phyloP scores from a whole-genome alignment of 148 eudicot genomes.

The Silene latifolia region DNA sequence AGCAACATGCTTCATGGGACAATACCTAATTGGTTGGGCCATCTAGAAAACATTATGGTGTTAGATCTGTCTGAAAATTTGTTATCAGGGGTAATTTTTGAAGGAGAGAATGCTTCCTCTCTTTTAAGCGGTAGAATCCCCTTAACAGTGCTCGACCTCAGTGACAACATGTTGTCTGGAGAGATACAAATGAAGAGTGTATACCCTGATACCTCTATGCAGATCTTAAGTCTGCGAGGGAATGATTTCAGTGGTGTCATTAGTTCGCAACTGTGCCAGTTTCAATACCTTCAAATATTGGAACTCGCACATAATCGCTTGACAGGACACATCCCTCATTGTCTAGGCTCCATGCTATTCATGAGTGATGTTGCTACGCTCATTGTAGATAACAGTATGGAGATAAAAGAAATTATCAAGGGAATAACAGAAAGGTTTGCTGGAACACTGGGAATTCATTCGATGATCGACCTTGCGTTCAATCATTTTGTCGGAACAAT shows the following conservation, averaged over 20 bases:
- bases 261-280: background rate
- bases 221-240: background rate
- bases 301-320: background rate
- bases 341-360: background rate
- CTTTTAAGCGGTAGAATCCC: background rate
- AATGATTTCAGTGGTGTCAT: background rate
- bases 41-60: background rate
- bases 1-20: background rate
- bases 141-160: background rate
- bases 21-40: constrained; percentile 4
- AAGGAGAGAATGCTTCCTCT: background rate
- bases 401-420: background rate
- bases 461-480: constrained; percentile 33
- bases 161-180: background rate
- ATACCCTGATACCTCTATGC: background rate
- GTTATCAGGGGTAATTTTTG: background rate
- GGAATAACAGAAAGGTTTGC: background rate
- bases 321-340: background rate
- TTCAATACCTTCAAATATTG: background rate
- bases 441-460: background rate
- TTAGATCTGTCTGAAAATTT: background rate
- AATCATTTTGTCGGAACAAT: constrained; percentile 36
- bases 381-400: background rate
- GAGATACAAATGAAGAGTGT: background rate
- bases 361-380: background rate